Evolutionary conservation across 139 green algal genomes (phyloP).

Genomic region (Trebouxia sp.): DNA sequence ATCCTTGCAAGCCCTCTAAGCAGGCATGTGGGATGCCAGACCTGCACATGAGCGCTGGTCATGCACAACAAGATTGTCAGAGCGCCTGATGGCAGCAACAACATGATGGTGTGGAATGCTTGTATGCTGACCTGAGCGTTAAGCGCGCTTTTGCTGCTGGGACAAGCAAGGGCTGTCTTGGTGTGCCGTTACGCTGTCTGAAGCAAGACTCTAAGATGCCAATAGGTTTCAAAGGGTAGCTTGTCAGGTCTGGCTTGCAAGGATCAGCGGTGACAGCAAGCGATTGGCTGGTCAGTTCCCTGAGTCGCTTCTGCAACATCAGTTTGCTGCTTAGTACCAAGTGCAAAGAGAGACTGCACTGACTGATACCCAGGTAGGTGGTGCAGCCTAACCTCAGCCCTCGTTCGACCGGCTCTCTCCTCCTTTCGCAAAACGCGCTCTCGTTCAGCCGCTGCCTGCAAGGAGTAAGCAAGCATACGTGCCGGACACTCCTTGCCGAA

Average conservation of each 20-base stretch:
- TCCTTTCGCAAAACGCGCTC: not conserved
- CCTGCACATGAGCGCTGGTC: slow-evolving; percentile 30
- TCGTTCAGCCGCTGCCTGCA: not conserved
- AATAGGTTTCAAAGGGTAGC: slow-evolving; percentile 63
- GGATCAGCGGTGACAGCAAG: not conserved
- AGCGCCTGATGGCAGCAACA: too few relatives aligned
- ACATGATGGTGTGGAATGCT: too few relatives aligned
- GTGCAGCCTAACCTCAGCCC: not conserved
- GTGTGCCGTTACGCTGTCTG: slow-evolving; percentile 75
- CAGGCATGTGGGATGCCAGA: slow-evolving; percentile 53
- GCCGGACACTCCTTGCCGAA: too few relatives aligned
- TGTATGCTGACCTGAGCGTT: slow-evolving; percentile 56
- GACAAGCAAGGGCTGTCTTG: slow-evolving; percentile 85
- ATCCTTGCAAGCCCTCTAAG: slow-evolving; percentile 83
- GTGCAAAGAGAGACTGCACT: too few relatives aligned
- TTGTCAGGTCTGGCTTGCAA: not conserved
- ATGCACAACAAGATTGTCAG: too few relatives aligned
- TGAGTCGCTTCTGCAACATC: not conserved
- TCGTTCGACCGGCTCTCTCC: slow-evolving; percentile 11
- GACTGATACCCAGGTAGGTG: too few relatives aligned
- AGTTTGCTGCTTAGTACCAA: not conserved
- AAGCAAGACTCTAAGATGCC: slow-evolving; percentile 68
- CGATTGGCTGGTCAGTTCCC: slow-evolving; percentile 6
- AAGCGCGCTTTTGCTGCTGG: slow-evolving; percentile 62
- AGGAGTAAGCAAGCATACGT: not conserved